A percentile compares a stretch with the other conserved stretches of the same genome.
Evolutionary conservation across 2,329 filamentous ascomycete genomes (phyloP).

Genomic region (Aspergillus viridinutans): DNA sequence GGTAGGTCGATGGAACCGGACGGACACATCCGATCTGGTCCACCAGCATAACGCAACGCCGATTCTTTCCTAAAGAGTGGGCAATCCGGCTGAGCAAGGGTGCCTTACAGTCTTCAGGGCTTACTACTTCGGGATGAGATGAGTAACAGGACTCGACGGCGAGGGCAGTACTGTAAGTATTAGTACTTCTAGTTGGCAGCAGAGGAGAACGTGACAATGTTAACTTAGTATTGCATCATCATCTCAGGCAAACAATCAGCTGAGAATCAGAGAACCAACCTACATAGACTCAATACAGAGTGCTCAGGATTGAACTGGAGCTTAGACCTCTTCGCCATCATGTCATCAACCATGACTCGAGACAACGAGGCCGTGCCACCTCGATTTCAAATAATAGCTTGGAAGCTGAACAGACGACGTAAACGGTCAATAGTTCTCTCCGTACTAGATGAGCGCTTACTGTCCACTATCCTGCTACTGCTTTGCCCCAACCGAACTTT

Average conservation of each 20-base stretch:
- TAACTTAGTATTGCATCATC: neutral
- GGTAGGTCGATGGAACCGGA: neutral
- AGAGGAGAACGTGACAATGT: neutral
- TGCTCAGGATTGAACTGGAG: neutral
- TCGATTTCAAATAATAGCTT: neutral
- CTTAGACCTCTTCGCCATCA: neutral
- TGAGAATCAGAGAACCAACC: neutral
- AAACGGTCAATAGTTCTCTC: neutral
- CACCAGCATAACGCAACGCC: conserved; percentile 10
- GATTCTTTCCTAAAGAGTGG: neutral
- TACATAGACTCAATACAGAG: no score
- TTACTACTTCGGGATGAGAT: neutral
- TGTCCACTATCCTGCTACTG: neutral
- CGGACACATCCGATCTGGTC: conserved; percentile 9
- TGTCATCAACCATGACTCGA: neutral
- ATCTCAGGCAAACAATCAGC: no score
- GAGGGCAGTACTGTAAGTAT: neutral
- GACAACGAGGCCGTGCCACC: neutral
- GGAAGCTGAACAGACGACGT: neutral
- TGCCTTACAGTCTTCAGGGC: neutral
- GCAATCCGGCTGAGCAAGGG: neutral
- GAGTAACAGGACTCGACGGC: neutral
- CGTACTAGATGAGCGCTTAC: neutral
- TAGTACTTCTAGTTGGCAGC: neutral
- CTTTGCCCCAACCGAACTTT: neutral